A percentile compares a stretch with the other conserved stretches of the same genome.
Conservation (phyloP, 2,329 filamentous ascomycete genomes). For the Fonsecaea nubica region DNA sequence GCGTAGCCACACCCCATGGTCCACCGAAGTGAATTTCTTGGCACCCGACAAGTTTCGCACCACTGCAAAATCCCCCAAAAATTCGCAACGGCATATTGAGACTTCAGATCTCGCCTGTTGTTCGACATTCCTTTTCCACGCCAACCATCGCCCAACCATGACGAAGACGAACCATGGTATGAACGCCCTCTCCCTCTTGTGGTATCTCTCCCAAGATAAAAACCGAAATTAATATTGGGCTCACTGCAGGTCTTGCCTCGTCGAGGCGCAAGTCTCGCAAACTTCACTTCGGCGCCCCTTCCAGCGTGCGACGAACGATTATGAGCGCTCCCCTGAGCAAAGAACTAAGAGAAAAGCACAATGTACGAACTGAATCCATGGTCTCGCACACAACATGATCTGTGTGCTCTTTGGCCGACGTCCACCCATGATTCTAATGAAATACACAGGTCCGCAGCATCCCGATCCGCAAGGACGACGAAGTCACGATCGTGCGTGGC, state of each 20-base stretch:
- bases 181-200: neutral
- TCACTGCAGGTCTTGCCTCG: constrained; percentile 58
- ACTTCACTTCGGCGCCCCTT: constrained; percentile 95
- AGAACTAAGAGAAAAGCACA: constrained; percentile 99
- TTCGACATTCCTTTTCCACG: constrained; percentile 26
- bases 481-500: constrained; percentile 90
- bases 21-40: constrained; percentile 27
- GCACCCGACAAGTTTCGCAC: constrained; percentile 21
- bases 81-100: constrained; percentile 20
- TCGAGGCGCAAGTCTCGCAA: constrained; percentile 99
- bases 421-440: constrained; percentile 11
- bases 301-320: constrained; percentile 90
- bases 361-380: constrained; percentile 66
- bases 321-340: constrained; percentile 96
- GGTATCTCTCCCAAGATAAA: neutral
- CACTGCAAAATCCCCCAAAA: constrained; percentile 14
- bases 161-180: constrained; percentile 36
- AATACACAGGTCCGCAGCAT: constrained; percentile 80
- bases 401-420: neutral
- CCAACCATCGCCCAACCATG: constrained; percentile 31
- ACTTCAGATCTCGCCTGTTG: constrained; percentile 19
- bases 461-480: constrained; percentile 96
- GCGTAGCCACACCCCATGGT: neutral
- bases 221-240: constrained; percentile 11
- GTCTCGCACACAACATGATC: neutral